phyloP scores from a whole-genome alignment of 179 eudicot species.

The Amaranthus tricolor region DNA sequence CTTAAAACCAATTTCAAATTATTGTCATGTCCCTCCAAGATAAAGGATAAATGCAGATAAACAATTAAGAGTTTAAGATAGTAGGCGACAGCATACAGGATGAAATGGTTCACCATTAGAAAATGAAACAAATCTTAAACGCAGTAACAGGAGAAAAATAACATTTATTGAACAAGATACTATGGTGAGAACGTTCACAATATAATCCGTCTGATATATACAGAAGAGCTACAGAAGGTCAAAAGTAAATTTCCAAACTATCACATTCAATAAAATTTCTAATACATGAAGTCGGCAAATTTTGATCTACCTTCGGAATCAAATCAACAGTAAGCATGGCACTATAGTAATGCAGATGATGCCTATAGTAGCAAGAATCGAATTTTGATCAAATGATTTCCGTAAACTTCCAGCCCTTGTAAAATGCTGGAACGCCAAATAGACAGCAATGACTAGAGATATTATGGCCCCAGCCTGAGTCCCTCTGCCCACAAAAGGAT shows the following conservation, averaged over 20 bases:
- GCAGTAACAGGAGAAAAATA: background rate
- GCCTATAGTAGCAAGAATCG: constrained; percentile 71
- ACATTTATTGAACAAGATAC: background rate
- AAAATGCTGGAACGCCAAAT: constrained; percentile 84
- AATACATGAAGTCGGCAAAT: constrained; percentile 16
- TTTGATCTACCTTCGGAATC: constrained; percentile 19
- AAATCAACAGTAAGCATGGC: constrained; percentile 59
- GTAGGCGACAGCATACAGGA: background rate
- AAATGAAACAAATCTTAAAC: background rate
- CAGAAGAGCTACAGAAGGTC: constrained; percentile 4
- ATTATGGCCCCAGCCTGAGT: constrained; percentile 63
- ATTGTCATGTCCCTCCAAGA: background rate
- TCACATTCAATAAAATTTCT: constrained; percentile 2
- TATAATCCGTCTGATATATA: constrained; percentile 11
- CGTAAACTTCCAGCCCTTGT: constrained; percentile 61
- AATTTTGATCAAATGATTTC: constrained; percentile 72
- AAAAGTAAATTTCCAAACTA: background rate
- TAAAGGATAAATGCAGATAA: background rate
- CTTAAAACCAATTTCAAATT: background rate
- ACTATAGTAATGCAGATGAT: constrained; percentile 48
- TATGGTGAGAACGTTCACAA: too few species aligned
- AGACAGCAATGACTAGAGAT: constrained; percentile 63
- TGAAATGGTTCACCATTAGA: too few species aligned
- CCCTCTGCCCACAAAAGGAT: constrained; percentile 48
- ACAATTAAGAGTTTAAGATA: background rate